These are phyloP conservation scores for Musa acuminata DNA, from an alignment of 176 grass and related monocot genomes.

Conservation along the genomic window DNA sequence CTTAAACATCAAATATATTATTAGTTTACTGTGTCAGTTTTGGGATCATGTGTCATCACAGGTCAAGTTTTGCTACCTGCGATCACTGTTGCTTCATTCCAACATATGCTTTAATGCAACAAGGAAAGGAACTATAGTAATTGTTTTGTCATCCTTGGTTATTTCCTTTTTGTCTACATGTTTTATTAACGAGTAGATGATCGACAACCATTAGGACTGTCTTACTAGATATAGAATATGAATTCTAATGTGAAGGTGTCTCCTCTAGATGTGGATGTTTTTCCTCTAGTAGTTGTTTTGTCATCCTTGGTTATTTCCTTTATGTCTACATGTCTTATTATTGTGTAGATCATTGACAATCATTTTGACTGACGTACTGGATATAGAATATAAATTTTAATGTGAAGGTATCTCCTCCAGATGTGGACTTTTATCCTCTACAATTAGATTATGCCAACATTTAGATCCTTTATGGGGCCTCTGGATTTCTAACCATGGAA, in stretches of 20 bases:
- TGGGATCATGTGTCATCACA: background rate
- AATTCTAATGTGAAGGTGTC: background rate
- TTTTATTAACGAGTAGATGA: background rate
- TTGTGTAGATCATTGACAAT: background rate
- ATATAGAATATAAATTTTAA: background rate
- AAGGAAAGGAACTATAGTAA: background rate
- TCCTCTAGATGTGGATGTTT: background rate
- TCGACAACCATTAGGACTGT: background rate
- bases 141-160: background rate
- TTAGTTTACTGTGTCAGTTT: background rate
- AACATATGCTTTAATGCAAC: too few species aligned
- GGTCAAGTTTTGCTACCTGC: background rate
- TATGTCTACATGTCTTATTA: background rate
- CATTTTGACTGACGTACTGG: background rate
- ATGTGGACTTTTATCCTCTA: background rate
- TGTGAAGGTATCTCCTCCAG: background rate
- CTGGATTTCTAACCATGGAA: too few species aligned
- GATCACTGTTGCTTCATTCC: background rate
- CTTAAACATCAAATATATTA: background rate
- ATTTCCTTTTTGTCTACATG: background rate
- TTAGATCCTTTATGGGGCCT: too few species aligned
- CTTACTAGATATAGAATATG: background rate
- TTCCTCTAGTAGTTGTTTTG: background rate
- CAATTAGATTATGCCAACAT: too few species aligned
- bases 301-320: background rate